phyloP scores from a whole-genome alignment of 176 grass and related monocot genomes.

The Oryza australiensis region DNA sequence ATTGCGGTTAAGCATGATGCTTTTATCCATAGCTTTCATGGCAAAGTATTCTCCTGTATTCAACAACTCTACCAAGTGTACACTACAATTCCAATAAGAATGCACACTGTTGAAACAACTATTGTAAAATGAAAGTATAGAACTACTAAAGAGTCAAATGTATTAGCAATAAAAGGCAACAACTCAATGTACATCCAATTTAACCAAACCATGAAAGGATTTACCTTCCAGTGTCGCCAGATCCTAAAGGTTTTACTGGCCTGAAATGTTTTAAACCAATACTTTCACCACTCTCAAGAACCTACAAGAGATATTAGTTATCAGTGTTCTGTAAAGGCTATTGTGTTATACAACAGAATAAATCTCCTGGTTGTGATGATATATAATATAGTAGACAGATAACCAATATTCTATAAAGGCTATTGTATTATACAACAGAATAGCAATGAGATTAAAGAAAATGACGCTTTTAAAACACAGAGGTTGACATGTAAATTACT shows the following conservation, averaged over 20 bases:
- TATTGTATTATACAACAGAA: background rate
- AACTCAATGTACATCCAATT: background rate
- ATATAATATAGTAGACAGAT: background rate
- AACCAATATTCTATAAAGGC: constrained; percentile 2
- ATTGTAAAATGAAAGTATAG: background rate
- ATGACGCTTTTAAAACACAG: background rate
- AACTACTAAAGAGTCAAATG: background rate
- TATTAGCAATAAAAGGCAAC: background rate
- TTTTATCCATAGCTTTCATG: constrained; percentile 98
- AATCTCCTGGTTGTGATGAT: background rate
- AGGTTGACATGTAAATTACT: no score
- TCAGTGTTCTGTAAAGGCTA: background rate
- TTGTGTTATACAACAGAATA: background rate
- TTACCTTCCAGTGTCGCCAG: constrained; percentile 91
- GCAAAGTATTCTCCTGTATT: constrained; percentile 82
- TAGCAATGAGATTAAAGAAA: background rate
- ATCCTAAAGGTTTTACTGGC: constrained; percentile 87
- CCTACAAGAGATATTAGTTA: constrained; percentile 54
- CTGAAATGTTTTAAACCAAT: constrained; percentile 89
- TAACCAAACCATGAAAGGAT: constrained; percentile 14
- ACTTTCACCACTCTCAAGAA: constrained; percentile 67
- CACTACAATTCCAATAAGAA: constrained; percentile 55
- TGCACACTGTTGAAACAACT: background rate
- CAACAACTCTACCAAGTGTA: constrained; percentile 87
- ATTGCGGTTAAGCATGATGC: constrained; percentile 84